A percentile compares a stretch with the other conserved stretches of the same genome.
These are phyloP conservation scores for Gloeopeniophorella convolvens DNA, from an alignment of 768 basidiomycete species.

Conservation along the genomic window DNA sequence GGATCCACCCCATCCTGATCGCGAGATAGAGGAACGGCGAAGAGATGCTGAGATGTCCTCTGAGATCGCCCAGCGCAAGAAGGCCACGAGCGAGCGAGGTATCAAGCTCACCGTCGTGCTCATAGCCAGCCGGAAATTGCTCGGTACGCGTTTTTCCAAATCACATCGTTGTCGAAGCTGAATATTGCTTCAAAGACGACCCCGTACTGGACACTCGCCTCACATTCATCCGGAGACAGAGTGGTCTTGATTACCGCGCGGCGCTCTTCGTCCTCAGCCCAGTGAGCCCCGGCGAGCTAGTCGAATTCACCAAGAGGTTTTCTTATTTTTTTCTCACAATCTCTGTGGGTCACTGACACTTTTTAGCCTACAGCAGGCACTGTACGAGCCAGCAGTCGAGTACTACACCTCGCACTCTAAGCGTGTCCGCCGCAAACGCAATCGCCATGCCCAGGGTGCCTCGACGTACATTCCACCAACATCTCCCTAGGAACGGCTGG, in stretches of 20 bases:
- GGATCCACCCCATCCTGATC: conserved; percentile 46
- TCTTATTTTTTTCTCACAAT: neutral
- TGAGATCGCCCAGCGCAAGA: conserved; percentile 77
- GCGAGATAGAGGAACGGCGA: conserved; percentile 59
- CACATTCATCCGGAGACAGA: conserved; percentile 81
- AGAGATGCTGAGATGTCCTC: conserved; percentile 71
- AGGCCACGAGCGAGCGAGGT: conserved; percentile 70
- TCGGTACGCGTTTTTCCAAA: conserved; percentile 48
- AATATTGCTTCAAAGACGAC: conserved; percentile 51
- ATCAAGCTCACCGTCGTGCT: conserved; percentile 94
- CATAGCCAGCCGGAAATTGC: conserved; percentile 78
- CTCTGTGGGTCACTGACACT: neutral
- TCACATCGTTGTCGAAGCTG: neutral
- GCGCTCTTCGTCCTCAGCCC: conserved; percentile 94
- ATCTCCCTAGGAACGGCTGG: conserved; percentile 34
- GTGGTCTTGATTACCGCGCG: conserved; percentile 85
- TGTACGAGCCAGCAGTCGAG: conserved; percentile 85
- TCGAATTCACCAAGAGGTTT: conserved; percentile 86
- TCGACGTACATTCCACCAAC: conserved; percentile 46
- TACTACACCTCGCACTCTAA: conserved; percentile 93
- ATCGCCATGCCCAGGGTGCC: conserved; percentile 60
- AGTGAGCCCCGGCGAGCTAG: conserved; percentile 76
- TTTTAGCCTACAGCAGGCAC: conserved; percentile 74
- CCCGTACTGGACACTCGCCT: conserved; percentile 75
- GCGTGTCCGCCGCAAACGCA: conserved; percentile 84